Base-by-base conservation (phyloP, 2,329 filamentous ascomycete species). In the Didymella arachidicola region DNA sequence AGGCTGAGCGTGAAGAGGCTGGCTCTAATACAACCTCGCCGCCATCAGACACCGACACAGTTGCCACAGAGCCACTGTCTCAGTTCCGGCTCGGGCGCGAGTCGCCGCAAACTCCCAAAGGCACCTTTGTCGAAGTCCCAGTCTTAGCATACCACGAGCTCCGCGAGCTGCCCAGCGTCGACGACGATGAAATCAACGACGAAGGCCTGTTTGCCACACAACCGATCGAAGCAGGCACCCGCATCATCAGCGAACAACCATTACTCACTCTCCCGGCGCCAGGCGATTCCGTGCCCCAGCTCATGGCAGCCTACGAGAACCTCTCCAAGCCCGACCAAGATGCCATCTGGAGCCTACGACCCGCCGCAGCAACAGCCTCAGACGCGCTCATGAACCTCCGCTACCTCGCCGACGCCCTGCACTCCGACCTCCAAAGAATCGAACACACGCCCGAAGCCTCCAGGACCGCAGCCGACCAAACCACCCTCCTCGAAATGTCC, bases 201-300 rank as follows among this genome's bases (percentile, higher is more conserved):
- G 36, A 57, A 36, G 61, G 57, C 10, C 19, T 64, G 29, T 66
- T 66, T 32, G 63, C 65, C 7, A 63, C 44, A 1, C 26, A 48
- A 18, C 18, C 22, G 12, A 63, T 68, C 27, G 2, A 42, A 16
- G 25, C 22, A 39, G 65, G 63, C 38, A 66, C 60, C 1, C 63
- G 65, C 27, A 59, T 68, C 36, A 65, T 68, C 26, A 52, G 42
- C 22, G 65, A 68, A 36, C 60, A 47, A 11, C 56, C 61, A 1
- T 2, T 63, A 3, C 44, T 66, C 27, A 48, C 49, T 2, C 48
- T 62, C 8, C 39, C 49, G 2, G 29, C 29, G 4, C 46, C 58
- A 16, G 54, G 46, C 18, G 44, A 61, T 18, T 46, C 56, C 16
- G 36, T 59, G 7, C 22, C 48, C 0, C 29, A 44, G 5, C 32